Base-by-base conservation (phyloP, 148 eudicot genomes). In the Cornus kousa region DNA sequence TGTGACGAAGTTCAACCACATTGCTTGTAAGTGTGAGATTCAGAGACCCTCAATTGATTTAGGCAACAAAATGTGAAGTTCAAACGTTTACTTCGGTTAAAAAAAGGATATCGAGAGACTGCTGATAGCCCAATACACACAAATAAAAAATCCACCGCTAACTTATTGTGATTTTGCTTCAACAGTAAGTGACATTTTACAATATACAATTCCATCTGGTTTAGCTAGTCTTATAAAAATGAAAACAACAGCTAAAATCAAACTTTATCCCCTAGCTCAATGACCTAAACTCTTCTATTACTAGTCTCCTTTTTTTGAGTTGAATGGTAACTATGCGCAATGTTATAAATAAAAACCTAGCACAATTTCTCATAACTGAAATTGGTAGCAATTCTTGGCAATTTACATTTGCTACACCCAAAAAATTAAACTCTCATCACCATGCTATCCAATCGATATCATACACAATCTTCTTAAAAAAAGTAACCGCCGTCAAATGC, bases 321-420 rank as follows among this genome's bases (percentile, higher is more conserved):
- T 57, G 20, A 62, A 62, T 62, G 24, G 8, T 57, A 17, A 62
- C 65, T 60, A 19, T 60, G 22, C 3, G n/a, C n/a, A 60, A 28
- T 28, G 19, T 57, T 4, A 14, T 57, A 62, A 62, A 62, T 4
- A 62, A 62, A 62, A 62, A 62, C 66, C 66, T 62, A 62, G 66
- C 23, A 62, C 22, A 66, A 20, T 5, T 37, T 22, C 31, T 33
- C 72, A 9, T 53, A 16, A 46, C 71, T 67, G 40, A 13, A 67
- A 17, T 28, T 31, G 35, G 62, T 37, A 67, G 71, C 78, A 67
- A 13, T 64, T 75, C 70, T 14, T 13, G 37, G 43, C n/a, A 75
- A 75, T 75, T 75, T 75, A 75, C 78, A 75, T 6, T 65, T 53
- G 72, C 78, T 76, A 67, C 78, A 76, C 71, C 1, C 1, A 43